Evolutionary conservation across 352 stramenopile species (phyloP), one percentile per base, ranked within the genome.

Genomic region (Pythium monospermum): DNA sequence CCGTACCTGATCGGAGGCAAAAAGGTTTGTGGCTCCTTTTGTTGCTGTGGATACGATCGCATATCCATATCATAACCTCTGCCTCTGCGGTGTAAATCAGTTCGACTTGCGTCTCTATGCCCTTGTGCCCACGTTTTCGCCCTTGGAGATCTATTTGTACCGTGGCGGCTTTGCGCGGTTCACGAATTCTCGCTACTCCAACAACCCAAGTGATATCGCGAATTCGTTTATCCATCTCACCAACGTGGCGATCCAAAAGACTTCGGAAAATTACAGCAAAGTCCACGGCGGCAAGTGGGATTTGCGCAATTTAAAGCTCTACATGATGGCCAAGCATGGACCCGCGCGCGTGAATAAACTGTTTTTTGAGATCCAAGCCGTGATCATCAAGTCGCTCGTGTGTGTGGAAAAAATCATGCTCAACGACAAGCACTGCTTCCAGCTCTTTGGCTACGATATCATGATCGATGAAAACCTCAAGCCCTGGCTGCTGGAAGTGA

Each of bases 231-330:
- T 98, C 47, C 92, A 98, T 70, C 81, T 98, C 12, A 97, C 92
- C 5, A 98, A 98, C 61, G 85, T 97, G 33, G 86, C 91, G 33
- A 96, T 98, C 45, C 91, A 98, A 64, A 98, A 98, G 68, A 97
- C 86, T 0, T 91, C 79, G 12, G 85, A 97, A 36, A 75, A 96
- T 55, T 98, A 97, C 79, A 94, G 97, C 72, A 94, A 93, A 46
- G 66, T 85, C 47, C 79, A 94, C 45, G 89, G 91, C 25, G 83
- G 85, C 39, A 98, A 98, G 64, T 97, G 89, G 91, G 73, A 95
- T 59, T 57, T 98, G 33, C 74, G 79, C 42, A 94, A 87, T 53
- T 57, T 98, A 12, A 97, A 97, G 67, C 63, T 97, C 10, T 86
- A 83, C 52, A 91, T 98, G 69, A 94, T 96, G 69, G 87, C 78